Base-by-base conservation (phyloP, 306 rosid genomes). In the Rosa rugosa region DNA sequence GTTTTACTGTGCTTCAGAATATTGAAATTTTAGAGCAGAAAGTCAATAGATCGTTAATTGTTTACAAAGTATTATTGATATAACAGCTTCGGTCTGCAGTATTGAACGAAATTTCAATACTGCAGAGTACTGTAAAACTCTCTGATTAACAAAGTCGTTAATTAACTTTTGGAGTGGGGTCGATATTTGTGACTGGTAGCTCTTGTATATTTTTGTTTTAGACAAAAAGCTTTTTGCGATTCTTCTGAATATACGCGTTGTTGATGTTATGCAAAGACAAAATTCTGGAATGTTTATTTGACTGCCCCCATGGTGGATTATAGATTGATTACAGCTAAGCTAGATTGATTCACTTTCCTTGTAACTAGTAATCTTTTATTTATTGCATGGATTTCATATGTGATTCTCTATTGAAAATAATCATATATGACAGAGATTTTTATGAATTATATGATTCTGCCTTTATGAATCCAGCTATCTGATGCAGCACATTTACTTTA, bases 281-380 rank as follows among this genome's bases (percentile, higher is more conserved):
- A 83, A 41, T 59, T 78, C 53, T 64, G 18, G 77, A 73, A 69
- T 78, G 80, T 69, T 69, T 78, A 67, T 78, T 73, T 73, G 76
- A 82, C 66, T 42, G 14, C 73, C n/a, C 38, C 12, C 36, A 5
- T 31, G 16, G 47, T 22, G 22, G 44, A 2, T 18, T 17, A 17
- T 12, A 20, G 40, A 75, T 81, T 81, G 78, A 50, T 81, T 51
- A 76, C 84, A 81, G 81, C 81, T 76, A 79, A 79, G 23, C 46
- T 10, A 18, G 18, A 45, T 75, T 14, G 0, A 73, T 64, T 34
- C 46, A 25, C 34, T 60, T 36, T 13, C 20, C n/a, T 62, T 22
- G 69, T 57, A 22, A 74, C 42, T 59, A 42, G 78, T 14, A 5
- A 17, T 62, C 9, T 63, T 45, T 38, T 16, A 38, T 66, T 66